Conservation (phyloP, 768 basidiomycete genomes). For the Collybia mongolica region DNA sequence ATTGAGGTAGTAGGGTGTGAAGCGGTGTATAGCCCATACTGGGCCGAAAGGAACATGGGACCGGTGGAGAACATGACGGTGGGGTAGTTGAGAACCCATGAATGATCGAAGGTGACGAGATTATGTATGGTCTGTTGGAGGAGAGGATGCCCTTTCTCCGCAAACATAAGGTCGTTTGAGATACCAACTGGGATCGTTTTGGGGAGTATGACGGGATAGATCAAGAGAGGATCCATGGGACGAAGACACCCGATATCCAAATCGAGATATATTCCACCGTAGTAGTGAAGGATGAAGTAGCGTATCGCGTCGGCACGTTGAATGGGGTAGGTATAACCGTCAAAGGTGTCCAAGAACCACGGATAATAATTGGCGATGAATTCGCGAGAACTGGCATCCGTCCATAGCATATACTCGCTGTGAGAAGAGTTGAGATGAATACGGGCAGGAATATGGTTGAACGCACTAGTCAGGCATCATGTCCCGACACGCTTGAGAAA, state of each 20-base stretch:
- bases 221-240: slow-evolving; percentile 81
- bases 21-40: slow-evolving; percentile 85
- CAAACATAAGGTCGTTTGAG: slow-evolving; percentile 96
- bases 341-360: slow-evolving; percentile 93
- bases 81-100: slow-evolving; percentile 95
- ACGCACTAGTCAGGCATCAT: slow-evolving; percentile 97
- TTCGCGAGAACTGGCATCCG: slow-evolving; percentile 84
- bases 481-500: slow-evolving; percentile 83
- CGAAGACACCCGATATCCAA: slow-evolving; percentile 93
- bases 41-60: slow-evolving; percentile 96
- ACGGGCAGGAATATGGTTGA: slow-evolving; percentile 8
- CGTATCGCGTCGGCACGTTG: slow-evolving; percentile 97
- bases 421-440: slow-evolving; percentile 12
- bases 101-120: slow-evolving; percentile 87
- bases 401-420: slow-evolving; percentile 98
- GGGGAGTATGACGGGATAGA: slow-evolving; percentile 86
- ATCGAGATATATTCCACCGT: slow-evolving; percentile 95
- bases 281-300: slow-evolving; percentile 95
- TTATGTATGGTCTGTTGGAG: slow-evolving; percentile 92
- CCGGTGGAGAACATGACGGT: slow-evolving; percentile 99
- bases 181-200: slow-evolving; percentile 97
- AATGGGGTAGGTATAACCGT: slow-evolving; percentile 87
- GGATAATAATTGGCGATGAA: slow-evolving; percentile 88
- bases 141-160: slow-evolving; percentile 83
- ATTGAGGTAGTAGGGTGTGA: slow-evolving; percentile 65